Percentiles rank a stretch among this genome's conserved stretches.
Evolutionary conservation across 2,329 filamentous ascomycete genomes (phyloP).

Genomic region (Cordyceps pruinosa): DNA sequence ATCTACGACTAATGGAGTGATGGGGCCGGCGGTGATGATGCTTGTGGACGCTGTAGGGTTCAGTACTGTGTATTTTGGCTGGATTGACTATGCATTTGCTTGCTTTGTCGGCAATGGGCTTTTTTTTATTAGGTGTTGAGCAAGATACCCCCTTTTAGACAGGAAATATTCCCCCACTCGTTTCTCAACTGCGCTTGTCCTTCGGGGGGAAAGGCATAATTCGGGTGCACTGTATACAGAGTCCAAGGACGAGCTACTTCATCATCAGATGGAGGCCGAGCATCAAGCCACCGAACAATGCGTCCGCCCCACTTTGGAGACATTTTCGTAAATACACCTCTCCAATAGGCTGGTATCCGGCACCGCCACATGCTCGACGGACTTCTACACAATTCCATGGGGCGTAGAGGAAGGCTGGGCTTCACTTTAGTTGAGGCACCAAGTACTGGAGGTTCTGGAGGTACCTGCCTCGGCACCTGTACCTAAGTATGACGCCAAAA

Average conservation of each 20-base stretch:
- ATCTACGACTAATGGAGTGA: not conserved
- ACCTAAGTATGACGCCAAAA: too few species aligned
- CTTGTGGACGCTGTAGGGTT: not conserved
- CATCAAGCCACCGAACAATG: too few species aligned
- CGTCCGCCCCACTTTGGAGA: not conserved
- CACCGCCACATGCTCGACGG: conserved; percentile 35
- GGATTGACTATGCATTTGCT: not conserved
- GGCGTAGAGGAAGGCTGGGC: conserved; percentile 23
- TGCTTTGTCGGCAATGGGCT: not conserved
- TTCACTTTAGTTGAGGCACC: not conserved
- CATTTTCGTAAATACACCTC: not conserved
- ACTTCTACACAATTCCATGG: conserved; percentile 38
- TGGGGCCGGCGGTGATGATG: not conserved
- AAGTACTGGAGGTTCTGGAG: too few species aligned
- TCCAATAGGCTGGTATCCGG: conserved; percentile 12
- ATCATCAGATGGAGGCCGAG: too few species aligned
- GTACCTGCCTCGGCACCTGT: too few species aligned
- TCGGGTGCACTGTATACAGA: too few species aligned
- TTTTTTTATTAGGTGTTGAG: not conserved
- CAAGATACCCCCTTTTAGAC: conserved; percentile 10
- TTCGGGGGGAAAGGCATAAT: too few species aligned
- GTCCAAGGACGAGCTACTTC: too few species aligned
- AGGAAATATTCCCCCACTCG: too few species aligned
- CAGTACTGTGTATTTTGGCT: not conserved
- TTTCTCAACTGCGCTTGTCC: too few species aligned